Evolutionary conservation across 352 stramenopile species (phyloP), one percentile per base, ranked within the genome.

Genomic region (Paralagenidium karlingii): DNA sequence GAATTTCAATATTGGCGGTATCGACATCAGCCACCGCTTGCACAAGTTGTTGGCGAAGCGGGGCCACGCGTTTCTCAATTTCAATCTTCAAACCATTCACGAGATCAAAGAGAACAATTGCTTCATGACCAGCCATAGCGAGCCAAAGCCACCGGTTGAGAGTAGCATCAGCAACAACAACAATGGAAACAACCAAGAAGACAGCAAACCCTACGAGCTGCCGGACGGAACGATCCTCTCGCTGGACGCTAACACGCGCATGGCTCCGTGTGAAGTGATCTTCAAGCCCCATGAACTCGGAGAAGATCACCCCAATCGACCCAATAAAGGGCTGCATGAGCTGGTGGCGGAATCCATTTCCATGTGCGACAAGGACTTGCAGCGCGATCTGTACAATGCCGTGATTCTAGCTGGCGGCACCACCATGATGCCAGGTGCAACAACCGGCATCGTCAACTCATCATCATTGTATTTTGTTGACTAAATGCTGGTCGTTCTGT

Each of bases 251-350:
- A 58, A 82, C n/a, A 84, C 75, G 3, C 80, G 84, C 16, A 55
- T 59, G 16, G 51, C 53, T 8, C 71, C 74, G 1, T 74, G 74
- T 11, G 82, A 94, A 43, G 55, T 88, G 18, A 55, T 96, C 24
- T 95, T 94, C 51, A 63, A 81, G 18, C 78, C 83, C 1, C 68
- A 76, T 9, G 60, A 97, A 30, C 63, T 95, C 18, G 82, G 96
- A 33, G 88, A 97, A 39, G 96, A 98, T 55, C 95, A 96, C 49
- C 76, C 84, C 4, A 36, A 56, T 24, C 56, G 60, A 4, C 59
- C 64, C 0, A 58, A 47, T 1, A 82, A 78, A 41, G 64, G 65
- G 53, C 79, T 82, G 53, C 97, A 82, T 75, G 95, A 78, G 68
- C 60, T 68, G 26, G 68, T 63, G 3, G 61, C 58, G 12, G 63